Evolutionary conservation across 2,329 filamentous ascomycete genomes (phyloP), one percentile per base, ranked within the genome.

Genomic region (Plenodomus biglobosus): DNA sequence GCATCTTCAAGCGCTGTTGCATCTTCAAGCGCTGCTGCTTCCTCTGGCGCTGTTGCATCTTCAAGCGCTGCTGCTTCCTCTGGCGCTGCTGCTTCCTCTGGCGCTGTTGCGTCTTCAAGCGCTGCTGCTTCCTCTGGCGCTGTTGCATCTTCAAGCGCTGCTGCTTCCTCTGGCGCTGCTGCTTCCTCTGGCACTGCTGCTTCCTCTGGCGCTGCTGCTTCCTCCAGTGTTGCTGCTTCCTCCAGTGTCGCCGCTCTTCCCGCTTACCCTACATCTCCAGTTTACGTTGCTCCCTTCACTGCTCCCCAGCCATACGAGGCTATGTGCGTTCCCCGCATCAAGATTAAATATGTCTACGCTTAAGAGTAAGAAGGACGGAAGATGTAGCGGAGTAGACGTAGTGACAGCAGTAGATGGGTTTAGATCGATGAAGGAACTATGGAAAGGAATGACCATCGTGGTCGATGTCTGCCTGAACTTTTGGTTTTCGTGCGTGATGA

Each of bases 251-350:
- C 46, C 24, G 46, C 51, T 54, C 56, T 55, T 59, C 54, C 52
- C 44, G 17, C 48, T 53, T 50, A 52, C 49, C 56, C 56, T 50
- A 57, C 56, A 51, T 55, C 56, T 52, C 56, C 56, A 40, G 49
- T 53, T 40, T 42, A 58, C 52, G 49, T 56, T 48, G 49, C 55
- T 56, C 49, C 55, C 43, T 58, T 58, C 55, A 35, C 50, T 53
- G 47, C 24, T 37, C 52, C 55, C 37, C 50, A 53, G 52, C 32
- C 32, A 50, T 58, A 58, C 50, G 47, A 55, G 15, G 42, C 24
- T 46, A 45, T 27, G 47, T 58, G 55, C 55, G 36, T 58, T 56
- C 49, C 55, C 52, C 39, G 37, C 45, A 53, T 58, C 22, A 39
- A 21, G 38, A 53, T 58, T 41, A 24, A 58, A 44, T 58, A 58